Base-by-base conservation (phyloP, 75 land plant genomes). In the Pinus taeda region DNA sequence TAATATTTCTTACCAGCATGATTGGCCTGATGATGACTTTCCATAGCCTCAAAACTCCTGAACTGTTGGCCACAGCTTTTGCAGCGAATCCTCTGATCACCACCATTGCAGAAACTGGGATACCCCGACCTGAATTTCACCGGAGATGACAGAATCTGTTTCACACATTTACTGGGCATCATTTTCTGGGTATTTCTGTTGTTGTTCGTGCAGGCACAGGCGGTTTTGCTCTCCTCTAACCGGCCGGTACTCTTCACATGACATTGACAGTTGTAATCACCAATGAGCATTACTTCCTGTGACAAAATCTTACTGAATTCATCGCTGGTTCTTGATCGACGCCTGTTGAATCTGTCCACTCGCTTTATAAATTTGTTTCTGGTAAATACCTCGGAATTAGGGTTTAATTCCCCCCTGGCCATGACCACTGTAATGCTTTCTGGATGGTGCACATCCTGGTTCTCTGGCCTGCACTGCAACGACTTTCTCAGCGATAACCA, bases 1-100 rank as follows among this genome's bases (percentile, higher is more conserved):
- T 45, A 33, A 33, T 30, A 33, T 13, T 42, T 69, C 71, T 71
- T 69, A 89, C 93, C 93, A 72, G 96, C 93, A 85, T 91, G 90
- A 56, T 84, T 86, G 53, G 89, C 83, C 74, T 87, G 91, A 74
- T 91, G 90, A 76, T 89, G 93, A 1, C 83, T 63, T 74, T 93
- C 89, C 74, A 83, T 76, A 75, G 86, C 90, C 66, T 89, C 88
- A 83, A 75, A 84, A 70, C 88, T 91, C 57, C 55, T 73, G 58
- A 89, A 91, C 30, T 80, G 83, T 79, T 89, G 94, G 18, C 92
- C 90, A 74, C 96, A 91, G 57, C 86, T 89, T 60, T 86, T 69
- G 45, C 53, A 45, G 53, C 9, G 53, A 45, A 45, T 45, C 9
- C 53, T 45, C 7, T 45, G 53, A 45, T 45, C 53, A 7, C 8